These are phyloP conservation scores for Xylaria sp. DNA, from an alignment of 495 filamentous ascomycete genomes.

Conservation along the genomic window DNA sequence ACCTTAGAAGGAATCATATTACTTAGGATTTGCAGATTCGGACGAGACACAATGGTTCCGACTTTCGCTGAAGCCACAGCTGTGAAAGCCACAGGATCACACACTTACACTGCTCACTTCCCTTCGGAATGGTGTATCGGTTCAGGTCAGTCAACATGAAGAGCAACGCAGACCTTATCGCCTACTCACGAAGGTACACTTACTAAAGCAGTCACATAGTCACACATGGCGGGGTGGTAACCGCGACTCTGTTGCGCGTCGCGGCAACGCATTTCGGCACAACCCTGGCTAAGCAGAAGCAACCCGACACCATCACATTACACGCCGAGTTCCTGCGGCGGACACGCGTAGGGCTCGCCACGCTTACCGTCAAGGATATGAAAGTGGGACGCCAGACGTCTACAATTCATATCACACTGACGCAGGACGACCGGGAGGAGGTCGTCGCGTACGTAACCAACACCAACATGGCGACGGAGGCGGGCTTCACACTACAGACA, in stretches of 20 bases:
- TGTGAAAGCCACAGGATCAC: slow-evolving; percentile 58
- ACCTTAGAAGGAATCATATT: neutral
- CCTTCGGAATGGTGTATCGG: slow-evolving; percentile 77
- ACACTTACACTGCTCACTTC: slow-evolving; percentile 67
- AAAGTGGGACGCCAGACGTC: slow-evolving; percentile 76
- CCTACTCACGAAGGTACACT: slow-evolving; percentile 3
- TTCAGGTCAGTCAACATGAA: slow-evolving; percentile 54
- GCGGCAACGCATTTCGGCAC: slow-evolving; percentile 68
- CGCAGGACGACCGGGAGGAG: slow-evolving; percentile 59
- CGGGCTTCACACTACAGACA: slow-evolving; percentile 62
- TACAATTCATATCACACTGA: slow-evolving; percentile 70
- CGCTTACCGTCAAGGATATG: slow-evolving; percentile 66
- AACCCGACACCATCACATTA: slow-evolving; percentile 67
- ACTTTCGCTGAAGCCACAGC: slow-evolving; percentile 66
- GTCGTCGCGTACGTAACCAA: slow-evolving; percentile 73
- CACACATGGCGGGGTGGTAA: slow-evolving; percentile 80
- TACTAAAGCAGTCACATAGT: slow-evolving; percentile 53
- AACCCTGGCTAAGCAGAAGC: slow-evolving; percentile 65
- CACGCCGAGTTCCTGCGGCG: slow-evolving; percentile 77
- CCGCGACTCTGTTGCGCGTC: slow-evolving; percentile 65
- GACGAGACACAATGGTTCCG: slow-evolving; percentile 29
- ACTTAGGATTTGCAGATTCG: neutral
- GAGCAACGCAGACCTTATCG: neutral
- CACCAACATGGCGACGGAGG: slow-evolving; percentile 64
- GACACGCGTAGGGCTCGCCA: slow-evolving; percentile 65